A percentile compares a stretch with the other conserved stretches of the same genome.
These are phyloP conservation scores for Rossbeevera mucosa DNA, from an alignment of 768 basidiomycete genomes.

Conservation along the genomic window DNA sequence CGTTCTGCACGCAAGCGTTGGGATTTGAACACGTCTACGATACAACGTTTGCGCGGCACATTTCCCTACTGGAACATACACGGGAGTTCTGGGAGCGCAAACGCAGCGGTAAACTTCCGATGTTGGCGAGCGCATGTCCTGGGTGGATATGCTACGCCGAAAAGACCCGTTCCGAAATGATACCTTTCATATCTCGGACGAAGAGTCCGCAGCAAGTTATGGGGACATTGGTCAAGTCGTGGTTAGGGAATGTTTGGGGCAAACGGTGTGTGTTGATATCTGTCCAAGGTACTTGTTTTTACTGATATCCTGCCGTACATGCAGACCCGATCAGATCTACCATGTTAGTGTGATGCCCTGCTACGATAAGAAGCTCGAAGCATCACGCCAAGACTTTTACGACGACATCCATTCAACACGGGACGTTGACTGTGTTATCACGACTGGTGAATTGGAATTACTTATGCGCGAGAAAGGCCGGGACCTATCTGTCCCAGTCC, in stretches of 20 bases:
- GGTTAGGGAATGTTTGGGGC: slow-evolving; percentile 67
- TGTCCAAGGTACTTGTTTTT: not conserved
- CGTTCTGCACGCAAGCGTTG: slow-evolving; percentile 62
- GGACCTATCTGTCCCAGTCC: slow-evolving; percentile 60
- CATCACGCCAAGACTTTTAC: slow-evolving; percentile 91
- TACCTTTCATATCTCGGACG: slow-evolving; percentile 82
- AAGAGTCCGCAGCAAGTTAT: slow-evolving; percentile 94
- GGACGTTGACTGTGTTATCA: slow-evolving; percentile 96
- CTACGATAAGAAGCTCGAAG: slow-evolving; percentile 99
- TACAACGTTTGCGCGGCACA: slow-evolving; percentile 89
- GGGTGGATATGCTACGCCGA: slow-evolving; percentile 99
- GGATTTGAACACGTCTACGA: slow-evolving; percentile 86
- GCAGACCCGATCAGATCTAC: slow-evolving; percentile 82
- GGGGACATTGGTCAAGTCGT: slow-evolving; percentile 89
- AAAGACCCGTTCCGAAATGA: slow-evolving; percentile 91
- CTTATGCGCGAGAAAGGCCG: slow-evolving; percentile 80
- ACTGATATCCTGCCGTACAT: slow-evolving; percentile 1
- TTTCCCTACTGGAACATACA: slow-evolving; percentile 78
- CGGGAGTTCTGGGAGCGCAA: slow-evolving; percentile 76
- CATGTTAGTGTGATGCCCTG: slow-evolving; percentile 99
- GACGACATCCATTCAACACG: slow-evolving; percentile 74
- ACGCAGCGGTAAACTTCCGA: slow-evolving; percentile 54
- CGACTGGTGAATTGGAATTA: slow-evolving; percentile 88
- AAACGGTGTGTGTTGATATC: slow-evolving; percentile 51
- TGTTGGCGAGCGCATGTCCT: slow-evolving; percentile 94